phyloP scores from a whole-genome alignment of 2,329 filamentous ascomycete species.

The Microdochium paspali region DNA sequence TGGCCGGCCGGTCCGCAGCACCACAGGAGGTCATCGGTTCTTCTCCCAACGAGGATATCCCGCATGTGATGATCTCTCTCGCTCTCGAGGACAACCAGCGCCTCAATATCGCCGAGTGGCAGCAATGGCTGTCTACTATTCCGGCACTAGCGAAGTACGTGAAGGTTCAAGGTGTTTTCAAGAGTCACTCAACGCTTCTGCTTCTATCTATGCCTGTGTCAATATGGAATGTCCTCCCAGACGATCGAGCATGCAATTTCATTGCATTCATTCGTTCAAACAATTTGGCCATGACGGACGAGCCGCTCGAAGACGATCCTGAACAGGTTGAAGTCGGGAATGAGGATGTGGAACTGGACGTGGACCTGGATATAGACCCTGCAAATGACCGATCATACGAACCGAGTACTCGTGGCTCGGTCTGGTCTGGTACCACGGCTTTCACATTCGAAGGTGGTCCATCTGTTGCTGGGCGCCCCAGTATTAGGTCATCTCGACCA shows the following conservation, averaged over 20 bases:
- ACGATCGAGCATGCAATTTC: conserved; percentile 47
- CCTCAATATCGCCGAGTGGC: conserved; percentile 48
- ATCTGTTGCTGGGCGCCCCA: background rate
- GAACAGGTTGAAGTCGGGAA: conserved; percentile 8
- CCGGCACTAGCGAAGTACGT: conserved; percentile 50
- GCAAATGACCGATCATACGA: background rate
- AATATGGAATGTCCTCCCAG: conserved; percentile 50
- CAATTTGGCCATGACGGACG: conserved; percentile 32
- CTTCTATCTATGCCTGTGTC: conserved; percentile 49
- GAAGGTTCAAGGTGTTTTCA: conserved; percentile 52
- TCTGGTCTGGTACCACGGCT: background rate
- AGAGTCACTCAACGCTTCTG: conserved; percentile 50
- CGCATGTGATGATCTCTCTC: conserved; percentile 52
- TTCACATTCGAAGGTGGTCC: background rate
- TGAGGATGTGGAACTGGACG: conserved; percentile 11
- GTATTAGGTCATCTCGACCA: background rate
- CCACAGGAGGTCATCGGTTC: conserved; percentile 17
- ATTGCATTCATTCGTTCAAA: conserved; percentile 50
- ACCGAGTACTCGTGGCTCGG: background rate
- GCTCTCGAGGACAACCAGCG: conserved; percentile 48
- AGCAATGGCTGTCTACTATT: conserved; percentile 45
- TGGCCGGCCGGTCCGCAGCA: conserved; percentile 16
- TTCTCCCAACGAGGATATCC: conserved; percentile 44
- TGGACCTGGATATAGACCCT: no score
- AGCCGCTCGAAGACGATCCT: conserved; percentile 4